These are phyloP conservation scores for Ceratonia siliqua DNA, from an alignment of 306 rosid genomes.

Conservation along the genomic window DNA sequence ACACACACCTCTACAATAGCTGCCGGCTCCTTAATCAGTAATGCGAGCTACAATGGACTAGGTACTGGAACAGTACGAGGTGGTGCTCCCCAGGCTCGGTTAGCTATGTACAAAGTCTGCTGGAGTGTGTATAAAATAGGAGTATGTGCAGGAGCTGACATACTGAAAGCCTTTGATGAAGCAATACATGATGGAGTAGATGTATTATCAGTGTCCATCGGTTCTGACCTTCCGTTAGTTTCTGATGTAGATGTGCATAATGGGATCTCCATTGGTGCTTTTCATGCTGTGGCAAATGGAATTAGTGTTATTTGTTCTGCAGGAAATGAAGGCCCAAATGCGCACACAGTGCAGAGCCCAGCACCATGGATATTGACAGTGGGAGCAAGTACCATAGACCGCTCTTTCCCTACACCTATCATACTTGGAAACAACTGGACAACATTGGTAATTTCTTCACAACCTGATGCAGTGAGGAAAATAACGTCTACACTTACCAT, in stretches of 20 bases:
- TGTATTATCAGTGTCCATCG: constrained; percentile 48
- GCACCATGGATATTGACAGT: constrained; percentile 54
- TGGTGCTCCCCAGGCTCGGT: constrained; percentile 52
- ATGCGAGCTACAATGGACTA: constrained; percentile 49
- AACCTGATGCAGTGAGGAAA: background rate
- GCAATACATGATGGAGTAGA: constrained; percentile 61
- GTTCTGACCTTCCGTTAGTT: constrained; percentile 36
- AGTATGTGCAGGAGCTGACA: constrained; percentile 43
- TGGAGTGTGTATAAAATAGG: constrained; percentile 42
- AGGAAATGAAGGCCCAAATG: constrained; percentile 48
- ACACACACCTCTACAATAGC: constrained; percentile 56
- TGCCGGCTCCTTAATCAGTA: constrained; percentile 39
- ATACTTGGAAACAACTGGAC: constrained; percentile 52
- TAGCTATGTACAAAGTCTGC: constrained; percentile 59
- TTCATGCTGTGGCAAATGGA: constrained; percentile 54
- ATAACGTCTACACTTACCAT: background rate
- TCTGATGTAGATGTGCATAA: constrained; percentile 39
- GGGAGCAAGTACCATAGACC: constrained; percentile 50
- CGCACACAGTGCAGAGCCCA: constrained; percentile 43
- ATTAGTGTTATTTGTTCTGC: constrained; percentile 47
- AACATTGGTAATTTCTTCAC: constrained; percentile 36
- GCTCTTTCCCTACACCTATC: constrained; percentile 51
- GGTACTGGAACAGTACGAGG: constrained; percentile 50
- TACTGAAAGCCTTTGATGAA: constrained; percentile 52
- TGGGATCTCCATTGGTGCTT: constrained; percentile 46